Evolutionary conservation across 2,329 filamentous ascomycete genomes (phyloP), one percentile per base, ranked within the genome.

Genomic region (Alternaria ventricosa): DNA sequence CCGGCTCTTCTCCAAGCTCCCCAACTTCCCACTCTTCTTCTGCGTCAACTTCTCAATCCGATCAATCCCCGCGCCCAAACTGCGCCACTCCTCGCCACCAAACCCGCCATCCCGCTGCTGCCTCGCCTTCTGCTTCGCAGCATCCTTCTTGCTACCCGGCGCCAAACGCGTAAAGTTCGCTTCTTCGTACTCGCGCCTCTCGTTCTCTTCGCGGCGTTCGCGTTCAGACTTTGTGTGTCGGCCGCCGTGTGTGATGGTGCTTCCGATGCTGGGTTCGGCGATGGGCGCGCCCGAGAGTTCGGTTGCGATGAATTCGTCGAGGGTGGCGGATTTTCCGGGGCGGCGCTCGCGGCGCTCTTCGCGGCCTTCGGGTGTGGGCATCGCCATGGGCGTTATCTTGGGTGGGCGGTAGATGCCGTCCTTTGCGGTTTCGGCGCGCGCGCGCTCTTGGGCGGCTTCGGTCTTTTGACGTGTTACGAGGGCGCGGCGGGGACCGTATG

Each of bases 51-150:
- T 86, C 71, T 94, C 91, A 80, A 97, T 97, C 47, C 95, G 87
- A 81, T 97, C 93, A 55, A 94, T 88, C 8, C 94, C 93, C 77
- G 94, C 90, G 60, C 92, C 93, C 47, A 99, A 83, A 25, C 91
- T 90, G 67, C 90, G 88, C 93, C 94, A 98, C 77, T 98, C 96
- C 81, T 98, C 96, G 55, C 96, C 96, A 65, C 95, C 95, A 82
- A 92, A 97, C 80, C 85, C 89, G 36, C 79, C 78, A 41, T 80
- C 78, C 18, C 80, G 51, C 23, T 61, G 79, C 46, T 78, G 80
- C 4, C 79, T 61, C 4, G 59, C 83, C 28, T 83, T 83, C 77
- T 87, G 89, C 83, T 92, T 90, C 51, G 88, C 87, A 62, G 84
- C 83, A 6, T 97, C 94, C 83, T 97, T 97, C 86, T 97, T 98